phyloP scores from a whole-genome alignment of 257 asterid genomes.

The Ligustrum vulgare region DNA sequence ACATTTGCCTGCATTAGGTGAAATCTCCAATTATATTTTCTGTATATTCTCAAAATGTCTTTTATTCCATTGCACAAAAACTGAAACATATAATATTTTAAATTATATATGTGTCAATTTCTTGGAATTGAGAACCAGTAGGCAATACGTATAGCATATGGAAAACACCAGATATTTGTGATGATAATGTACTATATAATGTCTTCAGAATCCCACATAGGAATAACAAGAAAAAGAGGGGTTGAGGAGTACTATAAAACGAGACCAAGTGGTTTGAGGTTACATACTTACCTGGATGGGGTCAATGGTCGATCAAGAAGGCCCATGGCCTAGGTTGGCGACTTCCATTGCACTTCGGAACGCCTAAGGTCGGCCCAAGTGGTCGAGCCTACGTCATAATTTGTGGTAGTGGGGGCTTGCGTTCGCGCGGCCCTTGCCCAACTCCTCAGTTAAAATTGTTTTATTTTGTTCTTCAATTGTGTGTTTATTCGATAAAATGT shows the following conservation, averaged over 20 bases:
- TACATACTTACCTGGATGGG: conserved; percentile 43
- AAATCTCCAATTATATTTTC: too few relatives aligned
- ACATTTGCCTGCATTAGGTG: not conserved
- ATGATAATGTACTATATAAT: not conserved
- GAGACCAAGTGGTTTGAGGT: fast-evolving
- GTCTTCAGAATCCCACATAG: not conserved
- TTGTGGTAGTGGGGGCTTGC: conserved; percentile 17
- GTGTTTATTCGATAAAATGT: too few relatives aligned
- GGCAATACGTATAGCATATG: too few relatives aligned
- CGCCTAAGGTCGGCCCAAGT: conserved; percentile 12
- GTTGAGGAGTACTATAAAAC: not conserved
- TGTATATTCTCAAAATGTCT: too few relatives aligned
- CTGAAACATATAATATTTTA: too few relatives aligned
- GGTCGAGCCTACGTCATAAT: conserved; percentile 25
- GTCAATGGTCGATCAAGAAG: conserved; percentile 34
- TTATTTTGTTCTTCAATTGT: too few relatives aligned
- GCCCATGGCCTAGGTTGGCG: conserved; percentile 39
- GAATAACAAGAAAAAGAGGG: not conserved
- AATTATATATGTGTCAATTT: not conserved
- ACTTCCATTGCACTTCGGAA: conserved; percentile 28
- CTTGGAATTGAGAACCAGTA: not conserved
- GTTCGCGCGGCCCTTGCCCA: conserved; percentile 18
- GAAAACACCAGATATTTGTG: not conserved
- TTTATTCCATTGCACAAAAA: not conserved
- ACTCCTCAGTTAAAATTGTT: not conserved